These are phyloP conservation scores for Pilasporangium apinafurcum DNA, from an alignment of 352 stramenopile genomes.

Conservation along the genomic window DNA sequence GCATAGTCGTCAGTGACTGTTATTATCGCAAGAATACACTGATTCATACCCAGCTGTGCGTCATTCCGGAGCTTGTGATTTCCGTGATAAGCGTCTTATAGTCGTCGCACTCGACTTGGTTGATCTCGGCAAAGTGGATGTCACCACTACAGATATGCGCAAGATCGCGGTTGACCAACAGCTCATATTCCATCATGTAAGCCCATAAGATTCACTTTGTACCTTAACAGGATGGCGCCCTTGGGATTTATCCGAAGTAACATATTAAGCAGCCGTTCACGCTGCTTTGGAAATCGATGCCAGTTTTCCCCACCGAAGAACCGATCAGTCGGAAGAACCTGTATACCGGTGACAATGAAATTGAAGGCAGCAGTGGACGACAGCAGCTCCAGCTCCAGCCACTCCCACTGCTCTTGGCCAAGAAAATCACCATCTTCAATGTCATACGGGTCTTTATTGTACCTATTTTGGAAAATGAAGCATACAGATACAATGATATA, in stretches of 20 bases:
- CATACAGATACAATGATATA: neutral
- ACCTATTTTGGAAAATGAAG: constrained; percentile 20
- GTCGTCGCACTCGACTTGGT: constrained; percentile 83
- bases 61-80: constrained; percentile 92
- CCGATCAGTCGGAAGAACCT: constrained; percentile 77
- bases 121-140: constrained; percentile 90
- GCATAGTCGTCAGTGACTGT: neutral
- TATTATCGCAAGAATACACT: neutral
- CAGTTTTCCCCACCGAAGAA: constrained; percentile 84
- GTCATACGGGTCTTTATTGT: constrained; percentile 70
- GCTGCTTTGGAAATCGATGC: constrained; percentile 76
- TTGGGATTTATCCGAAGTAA: constrained; percentile 78
- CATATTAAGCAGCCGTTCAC: constrained; percentile 73
- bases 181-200: too few species aligned
- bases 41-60: constrained; percentile 80
- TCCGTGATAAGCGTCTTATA: constrained; percentile 57
- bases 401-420: constrained; percentile 71
- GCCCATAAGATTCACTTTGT: neutral
- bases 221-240: constrained; percentile 85
- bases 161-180: too few species aligned
- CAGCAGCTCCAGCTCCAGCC: constrained; percentile 75
- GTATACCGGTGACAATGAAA: constrained; percentile 89
- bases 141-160: constrained; percentile 55
- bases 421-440: constrained; percentile 59
- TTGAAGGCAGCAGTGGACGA: constrained; percentile 86